Evolutionary conservation across 768 basidiomycete species (phyloP), one percentile per base, ranked within the genome.

Genomic region (Boletus tylopilopsis): DNA sequence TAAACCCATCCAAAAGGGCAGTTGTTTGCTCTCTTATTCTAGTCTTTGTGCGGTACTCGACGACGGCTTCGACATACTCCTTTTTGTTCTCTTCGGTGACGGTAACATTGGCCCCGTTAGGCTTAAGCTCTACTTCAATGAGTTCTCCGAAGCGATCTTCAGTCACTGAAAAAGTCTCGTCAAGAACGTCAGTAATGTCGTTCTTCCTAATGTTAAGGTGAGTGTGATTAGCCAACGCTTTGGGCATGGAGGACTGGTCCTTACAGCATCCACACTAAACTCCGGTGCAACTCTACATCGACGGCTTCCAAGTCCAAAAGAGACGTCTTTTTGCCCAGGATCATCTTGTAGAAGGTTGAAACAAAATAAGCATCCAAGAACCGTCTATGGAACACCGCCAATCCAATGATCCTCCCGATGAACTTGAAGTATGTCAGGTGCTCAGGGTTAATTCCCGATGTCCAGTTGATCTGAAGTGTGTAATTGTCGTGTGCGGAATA

Each of bases 351-450:
- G 70, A 88, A 84, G 58, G 84, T 85, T 5, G 81, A 76, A 0
- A 90, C 86, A 51, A 90, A 86, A 61, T 88, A 90, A 3, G 86
- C 81, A 53, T 90, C 88, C 24, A 90, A 71, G 72, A 89, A 89
- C 12, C 85, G 78, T 49, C 80, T 74, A 62, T 90, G 88, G 74
- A 87, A 90, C 49, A 88, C 80, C 3, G 84, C 87, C 16, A 89
- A 73, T 18, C 87, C 88, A 49, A 89, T 69, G 37, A 79, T 76
- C 41, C 85, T 78, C 18, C 88, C 88, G 34, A 88, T 85, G 63
- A 90, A 89, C 67, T 83, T 87, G 77, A 87, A 90, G 62, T 90
- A 90, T 55, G 81, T 84, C 50, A 87, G 69, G 59, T 87, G 84
- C 50, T 89, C 87, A 1, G 85, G 84, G 50, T 88, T 88, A 51